Percentiles rank a stretch among this genome's conserved stretches.
These are phyloP conservation scores for Fusarium scirpi DNA, from an alignment of 2,329 filamentous ascomycete genomes.

Conservation along the genomic window DNA sequence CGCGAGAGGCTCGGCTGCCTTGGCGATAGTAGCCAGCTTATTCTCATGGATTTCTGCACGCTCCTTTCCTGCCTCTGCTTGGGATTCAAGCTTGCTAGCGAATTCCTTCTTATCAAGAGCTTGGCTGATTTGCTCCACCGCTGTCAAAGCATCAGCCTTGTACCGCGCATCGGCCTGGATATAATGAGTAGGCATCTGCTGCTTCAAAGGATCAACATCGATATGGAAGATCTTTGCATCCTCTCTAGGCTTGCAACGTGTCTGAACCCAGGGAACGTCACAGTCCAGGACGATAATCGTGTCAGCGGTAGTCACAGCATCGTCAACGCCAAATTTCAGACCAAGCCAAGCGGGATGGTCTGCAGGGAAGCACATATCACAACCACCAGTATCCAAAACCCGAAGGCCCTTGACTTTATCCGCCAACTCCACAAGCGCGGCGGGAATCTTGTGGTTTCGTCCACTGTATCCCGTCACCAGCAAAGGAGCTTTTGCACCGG, in stretches of 20 bases:
- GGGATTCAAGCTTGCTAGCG: conserved; percentile 53
- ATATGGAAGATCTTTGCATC: conserved; percentile 71
- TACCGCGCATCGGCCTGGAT: conserved; percentile 74
- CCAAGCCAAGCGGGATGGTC: conserved; percentile 77
- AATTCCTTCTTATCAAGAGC: conserved; percentile 65
- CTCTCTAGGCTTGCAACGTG: conserved; percentile 68
- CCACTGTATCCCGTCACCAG: conserved; percentile 79
- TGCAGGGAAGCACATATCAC: conserved; percentile 84
- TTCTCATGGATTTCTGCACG: conserved; percentile 69
- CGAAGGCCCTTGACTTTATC: conserved; percentile 75
- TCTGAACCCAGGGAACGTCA: conserved; percentile 95
- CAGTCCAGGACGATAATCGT: conserved; percentile 88
- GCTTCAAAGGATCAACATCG: conserved; percentile 74
- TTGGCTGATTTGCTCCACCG: conserved; percentile 76
- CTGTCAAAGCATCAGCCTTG: conserved; percentile 71
- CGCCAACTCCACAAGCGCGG: conserved; percentile 74
- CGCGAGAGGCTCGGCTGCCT: conserved; percentile 66
- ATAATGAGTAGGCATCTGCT: conserved; percentile 80
- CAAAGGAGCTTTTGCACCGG: conserved; percentile 73
- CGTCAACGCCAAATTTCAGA: conserved; percentile 78
- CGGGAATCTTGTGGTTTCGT: conserved; percentile 72
- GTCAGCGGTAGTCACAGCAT: conserved; percentile 80
- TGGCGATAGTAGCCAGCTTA: conserved; percentile 69
- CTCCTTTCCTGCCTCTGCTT: conserved; percentile 51
- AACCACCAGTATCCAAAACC: conserved; percentile 81